phyloP scores from a whole-genome alignment of 371 early-diverging fungal species.

The Smittium culicis region DNA sequence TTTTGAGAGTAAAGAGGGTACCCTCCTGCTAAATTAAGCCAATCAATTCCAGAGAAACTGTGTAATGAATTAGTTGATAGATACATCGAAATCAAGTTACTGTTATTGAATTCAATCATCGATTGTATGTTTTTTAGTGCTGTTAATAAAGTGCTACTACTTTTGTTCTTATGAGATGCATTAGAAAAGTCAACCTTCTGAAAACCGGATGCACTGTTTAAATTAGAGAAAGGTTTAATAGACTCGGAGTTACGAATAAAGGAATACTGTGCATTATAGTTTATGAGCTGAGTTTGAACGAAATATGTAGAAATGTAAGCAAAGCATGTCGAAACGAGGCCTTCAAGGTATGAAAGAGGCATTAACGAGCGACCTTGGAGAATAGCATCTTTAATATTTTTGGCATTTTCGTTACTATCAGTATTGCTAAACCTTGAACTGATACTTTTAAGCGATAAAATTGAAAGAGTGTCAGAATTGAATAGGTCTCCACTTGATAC shows the following conservation, averaged over 20 bases:
- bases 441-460: slow-evolving; percentile 3
- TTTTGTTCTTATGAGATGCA: not conserved
- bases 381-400: slow-evolving; percentile 23
- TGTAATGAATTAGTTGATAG: not conserved
- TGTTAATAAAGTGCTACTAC: not conserved
- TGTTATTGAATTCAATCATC: not conserved
- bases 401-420: slow-evolving; percentile 16
- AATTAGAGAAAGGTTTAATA: not conserved
- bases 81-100: not conserved
- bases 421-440: not conserved
- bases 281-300: slow-evolving; percentile 26
- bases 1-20: not conserved
- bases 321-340: slow-evolving; percentile 21
- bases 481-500: not conserved
- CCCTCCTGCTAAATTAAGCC: not conserved
- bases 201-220: too few relatives aligned
- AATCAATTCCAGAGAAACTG: not conserved
- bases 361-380: slow-evolving; percentile 25
- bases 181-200: not conserved
- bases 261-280: slow-evolving; percentile 19
- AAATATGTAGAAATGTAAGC: slow-evolving; percentile 26
- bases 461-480: not conserved
- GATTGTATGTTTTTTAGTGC: not conserved
- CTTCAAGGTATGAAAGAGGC: slow-evolving; percentile 26
- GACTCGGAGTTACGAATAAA: not conserved